Base-by-base conservation (phyloP, 2,329 filamentous ascomycete genomes). In the Calonectria crousiana region DNA sequence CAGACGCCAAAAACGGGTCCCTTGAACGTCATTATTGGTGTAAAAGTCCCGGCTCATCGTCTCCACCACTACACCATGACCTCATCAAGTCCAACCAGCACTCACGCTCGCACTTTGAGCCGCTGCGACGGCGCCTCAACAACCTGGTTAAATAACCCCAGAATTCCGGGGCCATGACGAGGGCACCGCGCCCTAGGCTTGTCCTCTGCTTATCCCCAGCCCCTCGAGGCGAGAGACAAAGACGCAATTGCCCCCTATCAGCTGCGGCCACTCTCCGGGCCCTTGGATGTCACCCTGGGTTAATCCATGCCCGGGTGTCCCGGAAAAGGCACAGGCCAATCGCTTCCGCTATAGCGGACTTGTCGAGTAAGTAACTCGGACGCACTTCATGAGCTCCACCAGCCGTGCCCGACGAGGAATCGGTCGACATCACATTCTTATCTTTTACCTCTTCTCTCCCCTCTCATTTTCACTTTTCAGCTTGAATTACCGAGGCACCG, bases 301-400 rank as follows among this genome's bases (percentile, higher is more conserved):
- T 74, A 73, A 80, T 80, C 72, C 77, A 80, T 73, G 53, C 72
- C 78, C 79, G 79, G 74, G 58, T 67, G 52, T 73, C 75, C 79
- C 79, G 79, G 78, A 80, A 71, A 69, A 75, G 67, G 75, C 77
- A 68, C 76, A 77, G 75, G 71, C 64, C 71, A 67, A 70, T 68
- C 69, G 38, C 67, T 74, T 72, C 67, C 72, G n/a, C 69, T 32
- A 49, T 74, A 20, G 16, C 28, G 26, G 56, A 72, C 74, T 49
- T 64, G 47, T 71, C 67, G 44, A 71, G 53, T 36, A 60, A 64
- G 53, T 36, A 53, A 64, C 62, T 75, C 67, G 72, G 69, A 41
- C 73, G 70, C 47, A 73, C 71, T 75, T 74, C 49, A 64, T 69
- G 65, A 76, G 76, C 71, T 81, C 78, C 75, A 76, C 79, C 36